Conservation (phyloP, 2,329 filamentous ascomycete species). For the Botryotinia calthae region DNA sequence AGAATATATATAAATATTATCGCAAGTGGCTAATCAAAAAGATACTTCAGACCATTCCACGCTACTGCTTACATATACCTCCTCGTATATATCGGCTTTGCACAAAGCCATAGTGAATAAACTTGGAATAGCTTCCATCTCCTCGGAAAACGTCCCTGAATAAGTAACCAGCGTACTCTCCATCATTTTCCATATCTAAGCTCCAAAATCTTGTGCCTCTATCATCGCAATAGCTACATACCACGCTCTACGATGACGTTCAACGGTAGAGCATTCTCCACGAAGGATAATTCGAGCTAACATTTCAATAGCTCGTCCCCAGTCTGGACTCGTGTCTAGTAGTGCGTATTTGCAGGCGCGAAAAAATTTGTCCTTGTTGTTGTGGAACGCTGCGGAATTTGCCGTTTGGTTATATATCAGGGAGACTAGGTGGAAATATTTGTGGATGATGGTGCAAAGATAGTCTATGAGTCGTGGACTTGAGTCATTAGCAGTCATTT, state of each 20-base stretch:
- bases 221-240: constrained; percentile 2
- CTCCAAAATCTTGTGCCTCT: neutral
- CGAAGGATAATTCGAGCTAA: neutral
- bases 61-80: neutral
- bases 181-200: neutral
- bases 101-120: neutral
- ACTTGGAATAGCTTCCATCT: neutral
- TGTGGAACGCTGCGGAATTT: neutral
- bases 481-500: neutral
- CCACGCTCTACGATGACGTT: constrained; percentile 5
- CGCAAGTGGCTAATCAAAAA: neutral
- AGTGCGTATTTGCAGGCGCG: neutral
- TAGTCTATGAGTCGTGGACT: neutral
- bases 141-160: neutral
- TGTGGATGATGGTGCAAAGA: neutral
- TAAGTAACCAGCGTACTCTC: neutral
- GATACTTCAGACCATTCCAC: neutral
- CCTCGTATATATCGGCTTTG: neutral
- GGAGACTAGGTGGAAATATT: neutral
- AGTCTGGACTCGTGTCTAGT: neutral
- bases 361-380: neutral
- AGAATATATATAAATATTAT: neutral
- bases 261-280: neutral
- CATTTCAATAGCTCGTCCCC: constrained; percentile 6
- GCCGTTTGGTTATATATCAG: neutral